Evolutionary conservation across 306 rosid species (phyloP), one percentile per base, ranked within the genome.

Genomic region (Leucaena leucocephala): DNA sequence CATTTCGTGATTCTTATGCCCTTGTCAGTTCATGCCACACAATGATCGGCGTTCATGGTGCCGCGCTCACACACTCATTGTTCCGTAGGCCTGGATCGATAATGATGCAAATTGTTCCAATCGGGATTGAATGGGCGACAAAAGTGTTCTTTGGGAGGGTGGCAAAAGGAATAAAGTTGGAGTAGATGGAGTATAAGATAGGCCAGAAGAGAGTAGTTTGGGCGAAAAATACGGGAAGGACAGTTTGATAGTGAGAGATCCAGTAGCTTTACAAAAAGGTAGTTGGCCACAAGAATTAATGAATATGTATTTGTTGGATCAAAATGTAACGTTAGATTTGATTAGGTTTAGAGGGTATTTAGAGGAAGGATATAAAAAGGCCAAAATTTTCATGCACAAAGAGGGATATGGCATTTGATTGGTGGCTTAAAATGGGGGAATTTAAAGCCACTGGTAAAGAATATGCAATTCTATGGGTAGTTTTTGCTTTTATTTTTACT

Each of bases 151-250:
- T 68, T 12, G 86, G 79, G 55, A 76, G 46, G 13, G 44, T 72
- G 19, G 90, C 80, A 0, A 70, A 48, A 38, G 80, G 34, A 2
- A 33, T 85, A 68, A 63, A 69, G 17, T 58, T 82, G 21, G 82
- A 75, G 62, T 84, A 87, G 58, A 49, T 77, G 21, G 86, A 87
- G 74, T 84, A 87, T 27, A 84, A 17, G 69, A 84, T 84, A 35
- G 27, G 7, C 80, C 11, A 5, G 66, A 85, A 17, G 88, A 87
- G 72, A 87, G 88, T 71, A 85, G 88, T 19, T 80, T 87, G 80
- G 66, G 35, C 0, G 84, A 80, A 14, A 74, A 82, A 70, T 82
- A 77, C 52, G 78, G 82, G 16, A 75, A 75, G n/a, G 80, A 85
- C 14, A 76, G 58, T 11, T 27, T 58, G 65, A 17, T 74, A 15